Evolutionary conservation across 2,329 filamentous ascomycete genomes (phyloP).

Genomic region (Botrytis elliptica): DNA sequence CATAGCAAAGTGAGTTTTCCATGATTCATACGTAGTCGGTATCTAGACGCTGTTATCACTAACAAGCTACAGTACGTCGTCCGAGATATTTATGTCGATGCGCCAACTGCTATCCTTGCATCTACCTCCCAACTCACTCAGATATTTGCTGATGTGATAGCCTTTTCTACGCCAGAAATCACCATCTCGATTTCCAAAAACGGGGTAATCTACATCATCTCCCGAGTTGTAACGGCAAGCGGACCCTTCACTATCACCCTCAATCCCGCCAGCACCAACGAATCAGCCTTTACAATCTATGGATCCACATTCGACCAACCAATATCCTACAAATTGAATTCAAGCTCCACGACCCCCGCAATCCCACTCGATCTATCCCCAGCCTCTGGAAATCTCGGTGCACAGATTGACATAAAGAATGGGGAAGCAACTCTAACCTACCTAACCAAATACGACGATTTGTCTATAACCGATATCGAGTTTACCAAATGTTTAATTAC

Average conservation of each 20-base stretch:
- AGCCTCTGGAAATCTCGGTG: neutral
- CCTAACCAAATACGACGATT: neutral
- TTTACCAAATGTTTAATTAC: neutral
- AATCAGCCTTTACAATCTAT: constrained; percentile 2
- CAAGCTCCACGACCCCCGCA: constrained; percentile 2
- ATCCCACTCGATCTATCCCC: neutral
- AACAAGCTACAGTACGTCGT: neutral
- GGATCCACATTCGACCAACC: constrained; percentile 8
- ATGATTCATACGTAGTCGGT: neutral
- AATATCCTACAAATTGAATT: constrained; percentile 4
- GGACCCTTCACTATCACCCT: neutral
- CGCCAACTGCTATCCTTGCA: neutral
- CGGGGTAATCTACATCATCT: neutral
- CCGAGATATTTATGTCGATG: constrained; percentile 4
- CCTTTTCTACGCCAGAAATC: neutral
- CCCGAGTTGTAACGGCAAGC: neutral
- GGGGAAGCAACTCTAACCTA: neutral
- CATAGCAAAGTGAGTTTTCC: neutral
- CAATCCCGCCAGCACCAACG: neutral
- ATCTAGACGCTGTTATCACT: neutral
- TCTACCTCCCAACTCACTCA: neutral
- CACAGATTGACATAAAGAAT: neutral
- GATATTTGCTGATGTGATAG: neutral
- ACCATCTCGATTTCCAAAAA: neutral
- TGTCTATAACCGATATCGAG: neutral